Evolutionary conservation across 139 green algal species (phyloP), one percentile per base, ranked within the genome.

Genomic region (Spirogloea muscicola): DNA sequence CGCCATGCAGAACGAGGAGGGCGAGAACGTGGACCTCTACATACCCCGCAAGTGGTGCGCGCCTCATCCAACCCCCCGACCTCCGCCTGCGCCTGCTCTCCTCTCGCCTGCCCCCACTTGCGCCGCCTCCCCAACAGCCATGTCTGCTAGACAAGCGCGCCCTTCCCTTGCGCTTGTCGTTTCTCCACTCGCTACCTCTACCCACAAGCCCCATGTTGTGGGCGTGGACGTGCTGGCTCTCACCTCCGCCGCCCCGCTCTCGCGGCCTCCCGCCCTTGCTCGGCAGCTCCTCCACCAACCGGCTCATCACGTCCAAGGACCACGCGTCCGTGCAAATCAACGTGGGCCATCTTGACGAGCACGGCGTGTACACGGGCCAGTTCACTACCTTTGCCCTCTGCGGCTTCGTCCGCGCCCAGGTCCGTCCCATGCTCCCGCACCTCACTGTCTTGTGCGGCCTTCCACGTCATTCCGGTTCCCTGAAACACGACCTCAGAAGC

Each of bases 281-380:
- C 37, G 76, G 80, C 90, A 98, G 93, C 88, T 94, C 94, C 18
- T 96, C 91, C 90, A 98, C 90, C 49, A 97, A 98, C 91, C 94
- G 96, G 86, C 87, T 99, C 49, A 99, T 99, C 88, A 92, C 88
- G 2, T 91, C 95, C 58, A 98, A 97, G 88, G 95, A 99, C 86
- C 93, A 98, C 77, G 91, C 87, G 41, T 86, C 75, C 76, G 89
- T 99, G 21, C 95, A 99, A 89, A 85, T 99, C 52, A 99, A 99
- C 89, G 86, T 99, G 57, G 95, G 94, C 29, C 95, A 98, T 88
- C 83, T 99, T 51, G 90, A 97, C 82, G 91, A 93, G 76, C 86
- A 91, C 67, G 95, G 95, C 65, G 87, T 97, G 38, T 98, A 96
- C 89, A 96, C 74, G 67, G 86, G 87, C 82, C 72, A 90, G 74